Evolutionary conservation across 2,329 filamentous ascomycete genomes (phyloP), one percentile per base, ranked within the genome.

Genomic region (Fusarium camptoceras): DNA sequence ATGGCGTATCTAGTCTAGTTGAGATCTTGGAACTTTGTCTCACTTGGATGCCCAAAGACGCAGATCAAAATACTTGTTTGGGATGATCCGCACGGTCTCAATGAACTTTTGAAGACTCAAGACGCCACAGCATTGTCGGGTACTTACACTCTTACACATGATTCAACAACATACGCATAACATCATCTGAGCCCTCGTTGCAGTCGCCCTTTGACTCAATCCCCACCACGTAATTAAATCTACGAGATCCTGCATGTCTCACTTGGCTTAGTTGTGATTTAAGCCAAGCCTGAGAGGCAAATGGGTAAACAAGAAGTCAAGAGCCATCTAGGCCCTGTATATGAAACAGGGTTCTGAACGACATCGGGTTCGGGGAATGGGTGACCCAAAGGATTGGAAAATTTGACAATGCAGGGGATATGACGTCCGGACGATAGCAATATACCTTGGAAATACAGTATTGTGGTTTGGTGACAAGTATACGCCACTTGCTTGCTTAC

Each of bases 281-380:
- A 61, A 55, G 55, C 62, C 43, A 66, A 66, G 62, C 34, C 34
- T 37, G 34, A 7, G 34, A 37, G 34, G 34, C 44, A 48, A 34
- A 34, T 43, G 60, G 34, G 42, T 39, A 66, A 46, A 34, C 25
- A 34, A 27, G 49, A 39, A 51, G 39, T 41, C 49, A 41, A 65
- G 44, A 41, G 41, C 48, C 37, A 24, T 43, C 48, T 39, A 44
- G 31, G 24, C 37, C 41, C 37, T 39, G 25, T 24, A 61, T 28
- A 41, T 50, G 60, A 65, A 64, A 64, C 62, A 59, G 44, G 46
- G 44, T 34, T 59, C 34, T 24, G 46, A 16, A 30, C 55, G 30
- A 22, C 34, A 59, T 64, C 34, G 31, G 25, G 18, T 41, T 55
- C 25, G 48, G 18, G 47, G 24, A 41, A 51, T 51, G 49, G n/a